Evolutionary conservation across 257 asterid genomes (phyloP), one percentile per base, ranked within the genome.

Genomic region (Nicotiana otophora): DNA sequence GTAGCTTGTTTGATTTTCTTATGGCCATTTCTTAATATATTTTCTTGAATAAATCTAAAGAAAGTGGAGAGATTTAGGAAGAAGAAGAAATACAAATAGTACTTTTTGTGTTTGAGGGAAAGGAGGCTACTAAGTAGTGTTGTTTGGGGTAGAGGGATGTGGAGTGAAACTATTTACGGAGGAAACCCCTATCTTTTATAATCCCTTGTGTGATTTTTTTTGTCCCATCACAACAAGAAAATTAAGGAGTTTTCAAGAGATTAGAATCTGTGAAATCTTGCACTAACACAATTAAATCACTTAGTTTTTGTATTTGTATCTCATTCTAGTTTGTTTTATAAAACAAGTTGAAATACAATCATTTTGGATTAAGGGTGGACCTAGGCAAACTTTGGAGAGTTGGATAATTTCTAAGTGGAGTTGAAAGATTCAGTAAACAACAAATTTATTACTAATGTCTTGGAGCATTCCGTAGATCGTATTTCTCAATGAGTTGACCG

Each of bases 1-100:
- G 81, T 23, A 87, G 82, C 57, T 82, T 89, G 84, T 78, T 89
- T 34, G 87, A 65, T 62, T 81, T 89, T 58, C 84, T 85, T 15
- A 90, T 81, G 2, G 87, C 88, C 92, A 90, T 82, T 60, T 77
- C 0, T 30, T 23, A 23, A 20, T 72, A 48, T 31, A 16, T 42
- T 14, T 19, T 16, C 65, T 42, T 64, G 14, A 20, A 33, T 11
- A 30, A 17, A 57, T 78, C 10, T 3, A n/a, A 80, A 39, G 55
- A 76, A 28, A 10, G 23, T 53, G 9, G 26, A 31, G 62, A 26
- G 42, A 34, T 12, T 51, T 7, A 17, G 34, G 39, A n/a, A 67
- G 17, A 51, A 51, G 58, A 53, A 53, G 58, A 53, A 53, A 53
- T 16, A 53, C 19, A 1, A 53, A 1, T 53, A 53, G 5, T 12